A percentile compares a stretch with the other conserved stretches of the same genome.
phyloP scores from a whole-genome alignment of 495 filamentous ascomycete genomes.

The Aspergillus asperescens region DNA sequence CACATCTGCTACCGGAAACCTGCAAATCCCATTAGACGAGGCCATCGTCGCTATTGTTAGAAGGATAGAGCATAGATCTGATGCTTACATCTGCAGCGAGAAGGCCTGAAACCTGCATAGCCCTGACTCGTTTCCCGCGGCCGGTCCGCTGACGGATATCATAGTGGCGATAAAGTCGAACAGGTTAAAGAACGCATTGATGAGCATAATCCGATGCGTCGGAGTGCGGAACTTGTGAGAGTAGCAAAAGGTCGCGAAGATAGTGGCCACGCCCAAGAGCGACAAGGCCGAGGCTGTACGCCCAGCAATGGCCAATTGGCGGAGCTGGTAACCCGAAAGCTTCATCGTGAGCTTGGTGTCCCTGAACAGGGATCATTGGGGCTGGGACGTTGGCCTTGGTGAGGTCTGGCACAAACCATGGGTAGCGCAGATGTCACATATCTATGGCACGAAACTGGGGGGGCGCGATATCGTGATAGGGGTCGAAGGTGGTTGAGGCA shows the following conservation, averaged over 20 bases:
- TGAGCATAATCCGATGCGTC: slow-evolving; percentile 45
- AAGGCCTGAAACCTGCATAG: slow-evolving; percentile 48
- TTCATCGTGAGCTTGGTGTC: slow-evolving; percentile 18
- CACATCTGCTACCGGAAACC: slow-evolving; percentile 47
- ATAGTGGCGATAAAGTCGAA: slow-evolving; percentile 43
- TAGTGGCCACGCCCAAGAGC: slow-evolving; percentile 33
- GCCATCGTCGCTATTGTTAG: background rate
- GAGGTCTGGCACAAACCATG: background rate
- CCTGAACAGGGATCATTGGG: background rate
- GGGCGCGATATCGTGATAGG: too few species aligned
- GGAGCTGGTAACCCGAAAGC: slow-evolving; percentile 29
- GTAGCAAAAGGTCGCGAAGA: slow-evolving; percentile 34
- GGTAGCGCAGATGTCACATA: background rate
- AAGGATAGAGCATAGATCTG: background rate
- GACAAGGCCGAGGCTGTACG: slow-evolving; percentile 38
- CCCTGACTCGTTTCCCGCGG: slow-evolving; percentile 32
- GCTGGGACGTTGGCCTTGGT: background rate
- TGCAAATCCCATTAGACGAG: slow-evolving; percentile 13
- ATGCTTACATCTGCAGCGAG: slow-evolving; percentile 40
- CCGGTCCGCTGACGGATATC: slow-evolving; percentile 39
- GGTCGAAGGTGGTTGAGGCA: background rate
- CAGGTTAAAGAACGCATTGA: slow-evolving; percentile 43
- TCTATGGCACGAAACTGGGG: background rate
- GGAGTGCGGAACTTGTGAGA: slow-evolving; percentile 43
- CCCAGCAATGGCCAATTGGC: slow-evolving; percentile 28